Percentiles rank a stretch among this genome's conserved stretches.
phyloP scores from a whole-genome alignment of 192 early-diverging fungal genomes.

The Entomortierella lignicola region DNA sequence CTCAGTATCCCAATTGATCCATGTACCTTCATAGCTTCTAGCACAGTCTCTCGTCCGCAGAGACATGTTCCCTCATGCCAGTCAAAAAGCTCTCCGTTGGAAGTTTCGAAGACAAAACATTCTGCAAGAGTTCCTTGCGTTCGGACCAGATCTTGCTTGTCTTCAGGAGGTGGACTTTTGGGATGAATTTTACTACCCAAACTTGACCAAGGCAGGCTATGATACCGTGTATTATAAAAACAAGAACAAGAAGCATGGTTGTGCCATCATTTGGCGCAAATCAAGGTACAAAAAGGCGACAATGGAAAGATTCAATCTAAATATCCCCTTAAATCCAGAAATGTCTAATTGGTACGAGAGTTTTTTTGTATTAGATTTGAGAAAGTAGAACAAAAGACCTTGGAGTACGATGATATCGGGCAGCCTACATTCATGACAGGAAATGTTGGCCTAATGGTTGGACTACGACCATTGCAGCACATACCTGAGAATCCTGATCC shows the following conservation, averaged over 20 bases:
- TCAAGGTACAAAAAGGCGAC: constrained; percentile 17
- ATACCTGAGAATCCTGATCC: constrained; percentile 39
- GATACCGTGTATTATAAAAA: constrained; percentile 43
- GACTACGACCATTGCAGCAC: constrained; percentile 26
- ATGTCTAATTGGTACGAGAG: not conserved
- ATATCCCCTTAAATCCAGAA: not conserved
- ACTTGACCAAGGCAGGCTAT: constrained; percentile 46
- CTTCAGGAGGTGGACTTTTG: constrained; percentile 67
- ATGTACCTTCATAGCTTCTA: constrained; percentile 44
- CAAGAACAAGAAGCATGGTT: constrained; percentile 48
- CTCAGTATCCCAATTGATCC: not conserved
- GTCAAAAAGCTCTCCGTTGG: constrained; percentile 63
- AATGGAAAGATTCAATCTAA: not conserved
- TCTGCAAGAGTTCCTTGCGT: constrained; percentile 58
- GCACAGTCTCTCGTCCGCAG: constrained; percentile 67
- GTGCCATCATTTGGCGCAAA: constrained; percentile 50
- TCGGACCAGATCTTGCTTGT: constrained; percentile 65
- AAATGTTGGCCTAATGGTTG: constrained; percentile 48
- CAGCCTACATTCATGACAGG: constrained; percentile 50
- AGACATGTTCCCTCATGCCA: constrained; percentile 66
- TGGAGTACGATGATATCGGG: constrained; percentile 47
- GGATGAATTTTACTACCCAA: constrained; percentile 39
- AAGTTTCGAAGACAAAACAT: constrained; percentile 60
- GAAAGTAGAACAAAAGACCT: constrained; percentile 30
- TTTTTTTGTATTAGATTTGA: constrained; percentile 25